phyloP scores from a whole-genome alignment of 768 basidiomycete species.

The Mycena rosella region DNA sequence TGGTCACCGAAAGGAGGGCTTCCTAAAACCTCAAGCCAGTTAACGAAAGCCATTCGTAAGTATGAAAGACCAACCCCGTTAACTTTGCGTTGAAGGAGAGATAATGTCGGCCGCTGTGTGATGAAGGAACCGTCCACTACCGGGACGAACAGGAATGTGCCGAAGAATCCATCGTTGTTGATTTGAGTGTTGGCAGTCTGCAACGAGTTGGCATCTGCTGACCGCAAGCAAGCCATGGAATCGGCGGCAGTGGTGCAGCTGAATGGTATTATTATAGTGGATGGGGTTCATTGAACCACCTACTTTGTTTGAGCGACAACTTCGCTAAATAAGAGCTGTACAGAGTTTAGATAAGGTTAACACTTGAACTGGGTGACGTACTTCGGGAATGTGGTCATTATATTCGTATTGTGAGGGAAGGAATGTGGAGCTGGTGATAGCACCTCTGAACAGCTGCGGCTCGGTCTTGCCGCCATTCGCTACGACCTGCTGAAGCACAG shows the following conservation, averaged over 20 bases:
- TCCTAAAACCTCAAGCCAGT: not conserved
- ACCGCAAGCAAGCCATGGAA: constrained; percentile 38
- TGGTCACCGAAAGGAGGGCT: not conserved
- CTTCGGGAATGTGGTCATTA: constrained; percentile 39
- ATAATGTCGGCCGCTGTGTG: constrained; percentile 46
- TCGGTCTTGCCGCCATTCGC: constrained; percentile 47
- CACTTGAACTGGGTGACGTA: not conserved
- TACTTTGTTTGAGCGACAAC: constrained; percentile 40
- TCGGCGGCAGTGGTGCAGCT: constrained; percentile 40
- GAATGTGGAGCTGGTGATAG: constrained; percentile 48
- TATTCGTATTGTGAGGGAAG: constrained; percentile 50
- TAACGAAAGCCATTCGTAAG: not conserved
- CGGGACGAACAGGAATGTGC: constrained; percentile 48
- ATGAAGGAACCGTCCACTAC: constrained; percentile 54
- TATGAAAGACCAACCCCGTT: constrained; percentile 50
- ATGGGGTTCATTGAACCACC: not conserved
- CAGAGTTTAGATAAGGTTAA: not conserved
- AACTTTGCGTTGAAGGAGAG: constrained; percentile 42
- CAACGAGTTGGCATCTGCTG: constrained; percentile 37
- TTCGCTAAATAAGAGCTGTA: constrained; percentile 38
- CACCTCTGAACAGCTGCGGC: constrained; percentile 49
- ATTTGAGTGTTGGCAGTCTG: constrained; percentile 44
- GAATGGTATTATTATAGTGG: not conserved
- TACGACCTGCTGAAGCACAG: constrained; percentile 50
- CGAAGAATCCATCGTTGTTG: constrained; percentile 43